These are phyloP conservation scores for Lasiosphaeria hispida DNA, from an alignment of 495 filamentous ascomycete genomes.

Conservation along the genomic window DNA sequence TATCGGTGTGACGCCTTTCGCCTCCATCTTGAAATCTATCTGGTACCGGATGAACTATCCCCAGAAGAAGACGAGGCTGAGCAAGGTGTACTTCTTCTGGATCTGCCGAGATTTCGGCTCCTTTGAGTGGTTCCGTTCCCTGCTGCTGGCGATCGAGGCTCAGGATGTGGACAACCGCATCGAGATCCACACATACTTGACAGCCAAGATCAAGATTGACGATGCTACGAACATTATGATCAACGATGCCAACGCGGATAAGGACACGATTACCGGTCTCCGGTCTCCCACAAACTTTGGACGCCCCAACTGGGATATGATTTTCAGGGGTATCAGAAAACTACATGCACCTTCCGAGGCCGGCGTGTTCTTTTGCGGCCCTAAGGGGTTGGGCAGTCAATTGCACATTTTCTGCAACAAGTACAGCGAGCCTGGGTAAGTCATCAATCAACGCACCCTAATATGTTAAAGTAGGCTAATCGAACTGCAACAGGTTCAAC, in stretches of 20 bases:
- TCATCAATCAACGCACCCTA: slow-evolving; percentile 12
- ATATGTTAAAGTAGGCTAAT: background rate
- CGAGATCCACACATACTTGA: slow-evolving; percentile 75
- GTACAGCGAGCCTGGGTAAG: slow-evolving; percentile 69
- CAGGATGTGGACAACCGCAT: slow-evolving; percentile 78
- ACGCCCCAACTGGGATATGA: slow-evolving; percentile 76
- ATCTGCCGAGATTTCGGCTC: slow-evolving; percentile 75
- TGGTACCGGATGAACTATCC: slow-evolving; percentile 87
- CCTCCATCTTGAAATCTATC: slow-evolving; percentile 78
- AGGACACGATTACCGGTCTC: slow-evolving; percentile 72
- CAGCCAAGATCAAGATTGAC: slow-evolving; percentile 73
- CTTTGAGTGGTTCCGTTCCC: slow-evolving; percentile 79
- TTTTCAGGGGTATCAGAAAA: slow-evolving; percentile 71
- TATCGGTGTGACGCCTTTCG: slow-evolving; percentile 73
- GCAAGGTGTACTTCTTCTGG: slow-evolving; percentile 87
- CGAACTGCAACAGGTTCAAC: slow-evolving; percentile 40
- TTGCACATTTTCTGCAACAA: slow-evolving; percentile 75
- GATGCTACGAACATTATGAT: slow-evolving; percentile 83
- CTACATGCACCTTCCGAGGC: slow-evolving; percentile 70
- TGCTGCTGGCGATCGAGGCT: slow-evolving; percentile 76
- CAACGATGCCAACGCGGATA: slow-evolving; percentile 76
- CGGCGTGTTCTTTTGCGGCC: slow-evolving; percentile 79
- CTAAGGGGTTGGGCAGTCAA: slow-evolving; percentile 64
- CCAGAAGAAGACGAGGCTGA: slow-evolving; percentile 66
- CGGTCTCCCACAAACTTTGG: slow-evolving; percentile 75